These are phyloP conservation scores for Nephelium lappaceum DNA, from an alignment of 345 rosid genomes.

Conservation along the genomic window DNA sequence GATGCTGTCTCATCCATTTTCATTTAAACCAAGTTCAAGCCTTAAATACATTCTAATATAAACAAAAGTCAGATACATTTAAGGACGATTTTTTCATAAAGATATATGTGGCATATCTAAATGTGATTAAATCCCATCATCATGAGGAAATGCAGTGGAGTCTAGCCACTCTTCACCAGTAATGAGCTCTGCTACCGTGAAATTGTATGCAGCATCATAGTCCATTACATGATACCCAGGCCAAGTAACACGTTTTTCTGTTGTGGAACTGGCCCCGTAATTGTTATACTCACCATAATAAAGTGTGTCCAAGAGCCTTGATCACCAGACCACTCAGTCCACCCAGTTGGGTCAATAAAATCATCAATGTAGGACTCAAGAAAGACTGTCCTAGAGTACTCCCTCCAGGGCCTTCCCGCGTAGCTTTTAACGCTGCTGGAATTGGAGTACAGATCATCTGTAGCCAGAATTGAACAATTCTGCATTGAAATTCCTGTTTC, in stretches of 20 bases:
- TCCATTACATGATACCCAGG: slow-evolving; percentile 69
- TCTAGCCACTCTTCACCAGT: slow-evolving; percentile 72
- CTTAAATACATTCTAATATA: too few relatives aligned
- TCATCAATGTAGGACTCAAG: slow-evolving; percentile 70
- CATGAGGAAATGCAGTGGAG: slow-evolving; percentile 79
- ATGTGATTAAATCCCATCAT: slow-evolving; percentile 49
- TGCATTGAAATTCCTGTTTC: slow-evolving; percentile 84
- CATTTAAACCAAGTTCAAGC: neutral
- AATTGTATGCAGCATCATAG: slow-evolving; percentile 61
- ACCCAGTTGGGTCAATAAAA: slow-evolving; percentile 65
- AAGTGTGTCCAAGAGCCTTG: slow-evolving; percentile 50
- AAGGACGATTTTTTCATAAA: neutral
- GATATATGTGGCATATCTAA: neutral
- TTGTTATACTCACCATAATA: slow-evolving; percentile 82
- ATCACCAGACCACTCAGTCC: slow-evolving; percentile 60
- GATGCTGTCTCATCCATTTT: neutral
- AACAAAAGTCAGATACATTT: too few relatives aligned
- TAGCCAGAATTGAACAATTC: slow-evolving; percentile 63
- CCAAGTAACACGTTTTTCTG: slow-evolving; percentile 68
- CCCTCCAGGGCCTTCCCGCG: slow-evolving; percentile 83
- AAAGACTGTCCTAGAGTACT: slow-evolving; percentile 56
- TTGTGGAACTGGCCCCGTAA: slow-evolving; percentile 72
- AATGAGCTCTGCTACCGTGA: slow-evolving; percentile 71
- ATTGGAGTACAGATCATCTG: slow-evolving; percentile 47
- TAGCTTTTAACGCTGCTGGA: slow-evolving; percentile 52